phyloP scores from a whole-genome alignment of 495 filamentous ascomycete species.

The Cercophora newfieldiana region DNA sequence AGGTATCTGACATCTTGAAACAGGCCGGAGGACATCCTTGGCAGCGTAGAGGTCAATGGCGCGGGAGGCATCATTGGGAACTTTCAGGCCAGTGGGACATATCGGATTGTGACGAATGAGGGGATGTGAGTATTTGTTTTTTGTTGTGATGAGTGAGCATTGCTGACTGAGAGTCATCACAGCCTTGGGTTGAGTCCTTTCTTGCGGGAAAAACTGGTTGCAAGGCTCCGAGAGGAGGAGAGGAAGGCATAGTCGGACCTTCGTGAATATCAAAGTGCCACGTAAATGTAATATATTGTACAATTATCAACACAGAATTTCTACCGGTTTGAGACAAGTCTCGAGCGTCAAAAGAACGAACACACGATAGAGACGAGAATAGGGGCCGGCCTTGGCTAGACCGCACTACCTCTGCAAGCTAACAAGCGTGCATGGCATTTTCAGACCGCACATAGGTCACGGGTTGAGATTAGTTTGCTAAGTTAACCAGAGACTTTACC shows the following conservation, averaged over 20 bases:
- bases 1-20: background rate
- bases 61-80: slow-evolving; percentile 67
- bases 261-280: too few relatives aligned
- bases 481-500: background rate
- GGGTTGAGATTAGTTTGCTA: background rate
- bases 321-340: background rate
- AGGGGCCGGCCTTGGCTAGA: too few relatives aligned
- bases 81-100: slow-evolving; percentile 67
- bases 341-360: too few relatives aligned
- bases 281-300: background rate
- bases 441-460: too few relatives aligned
- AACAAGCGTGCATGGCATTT: background rate
- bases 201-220: slow-evolving; percentile 29
- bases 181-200: slow-evolving; percentile 33
- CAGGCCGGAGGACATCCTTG: slow-evolving; percentile 85
- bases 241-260: slow-evolving; percentile 11
- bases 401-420: background rate
- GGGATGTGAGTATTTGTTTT: slow-evolving; percentile 62
- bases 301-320: background rate
- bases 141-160: background rate
- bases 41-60: slow-evolving; percentile 82
- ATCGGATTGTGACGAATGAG: slow-evolving; percentile 66
- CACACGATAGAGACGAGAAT: too few relatives aligned
- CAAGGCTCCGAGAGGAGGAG: slow-evolving; percentile 29
- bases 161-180: background rate